Conservation (phyloP, 108 stramenopile species). For the Epithemia pelagica region DNA sequence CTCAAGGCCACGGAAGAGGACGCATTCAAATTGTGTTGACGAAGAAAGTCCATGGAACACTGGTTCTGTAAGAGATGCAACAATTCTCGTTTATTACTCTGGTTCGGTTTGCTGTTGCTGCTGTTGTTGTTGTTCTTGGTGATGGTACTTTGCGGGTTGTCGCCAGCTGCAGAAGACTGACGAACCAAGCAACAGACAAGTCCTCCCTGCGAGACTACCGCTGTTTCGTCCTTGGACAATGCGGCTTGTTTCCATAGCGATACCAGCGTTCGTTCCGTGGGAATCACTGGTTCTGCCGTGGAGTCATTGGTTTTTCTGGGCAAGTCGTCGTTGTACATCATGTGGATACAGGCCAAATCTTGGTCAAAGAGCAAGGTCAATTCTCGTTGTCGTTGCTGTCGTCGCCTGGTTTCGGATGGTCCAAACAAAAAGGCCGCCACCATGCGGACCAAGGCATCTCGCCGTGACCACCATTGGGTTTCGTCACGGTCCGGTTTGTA, state of each 20-base stretch:
- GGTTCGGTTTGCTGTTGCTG: background rate
- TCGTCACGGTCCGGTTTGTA: conserved; percentile 68
- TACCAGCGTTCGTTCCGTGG: conserved; percentile 50
- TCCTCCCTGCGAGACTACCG: background rate
- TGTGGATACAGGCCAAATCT: conserved; percentile 32
- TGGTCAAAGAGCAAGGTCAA: conserved; percentile 61
- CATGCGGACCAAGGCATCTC: conserved; percentile 73
- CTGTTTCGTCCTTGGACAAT: conserved; percentile 3
- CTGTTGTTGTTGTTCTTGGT: background rate
- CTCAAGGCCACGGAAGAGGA: conserved; percentile 40
- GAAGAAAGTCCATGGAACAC: conserved; percentile 61
- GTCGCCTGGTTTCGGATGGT: conserved; percentile 8
- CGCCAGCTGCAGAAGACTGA: background rate
- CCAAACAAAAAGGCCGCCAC: conserved; percentile 57
- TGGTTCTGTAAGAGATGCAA: conserved; percentile 46
- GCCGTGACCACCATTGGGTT: conserved; percentile 56
- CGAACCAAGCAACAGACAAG: conserved; percentile 9
- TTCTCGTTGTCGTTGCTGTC: conserved; percentile 17
- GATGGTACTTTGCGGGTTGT: conserved; percentile 3
- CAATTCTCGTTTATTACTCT: conserved; percentile 41
- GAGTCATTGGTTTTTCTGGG: conserved; percentile 8
- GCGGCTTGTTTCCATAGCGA: conserved; percentile 57
- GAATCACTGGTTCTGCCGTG: conserved; percentile 2
- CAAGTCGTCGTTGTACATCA: conserved; percentile 9
- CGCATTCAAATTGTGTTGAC: conserved; percentile 48